Percentiles rank a stretch among this genome's conserved stretches.
Conservation (phyloP, 352 stramenopile species). For the Albugo candida region DNA sequence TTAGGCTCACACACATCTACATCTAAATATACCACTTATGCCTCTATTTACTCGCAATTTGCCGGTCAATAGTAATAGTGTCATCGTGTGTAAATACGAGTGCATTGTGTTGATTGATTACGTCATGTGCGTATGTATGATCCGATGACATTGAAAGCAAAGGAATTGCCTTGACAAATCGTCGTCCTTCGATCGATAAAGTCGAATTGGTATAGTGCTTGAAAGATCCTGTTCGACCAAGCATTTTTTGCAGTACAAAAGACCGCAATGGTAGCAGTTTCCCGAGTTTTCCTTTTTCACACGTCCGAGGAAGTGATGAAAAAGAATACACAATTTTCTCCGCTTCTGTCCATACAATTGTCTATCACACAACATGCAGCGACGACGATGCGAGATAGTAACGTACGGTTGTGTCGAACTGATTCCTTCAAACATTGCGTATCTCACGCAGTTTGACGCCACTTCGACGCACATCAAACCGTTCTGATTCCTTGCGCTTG, state of each 20-base stretch:
- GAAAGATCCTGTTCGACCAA: slow-evolving; percentile 5
- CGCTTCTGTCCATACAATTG: slow-evolving; percentile 22
- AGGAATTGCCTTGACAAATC: too few relatives aligned
- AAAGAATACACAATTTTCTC: slow-evolving; percentile 29
- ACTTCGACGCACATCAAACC: slow-evolving; percentile 68
- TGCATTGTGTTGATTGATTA: too few relatives aligned
- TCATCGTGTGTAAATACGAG: too few relatives aligned
- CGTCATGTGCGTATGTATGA: too few relatives aligned
- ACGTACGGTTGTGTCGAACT: slow-evolving; percentile 22
- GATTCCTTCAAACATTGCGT: slow-evolving; percentile 51
- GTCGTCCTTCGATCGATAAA: too few relatives aligned
- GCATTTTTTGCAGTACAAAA: slow-evolving; percentile 52
- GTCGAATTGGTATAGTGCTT: too few relatives aligned
- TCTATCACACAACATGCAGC: slow-evolving; percentile 51
- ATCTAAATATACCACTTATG: too few relatives aligned
- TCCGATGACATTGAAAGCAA: too few relatives aligned
- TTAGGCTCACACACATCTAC: too few relatives aligned
- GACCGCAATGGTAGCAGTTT: slow-evolving; percentile 72
- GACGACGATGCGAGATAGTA: slow-evolving; percentile 24
- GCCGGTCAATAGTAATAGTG: too few relatives aligned
- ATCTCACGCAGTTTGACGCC: slow-evolving; percentile 31
- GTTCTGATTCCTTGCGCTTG: slow-evolving; percentile 35
- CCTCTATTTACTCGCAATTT: too few relatives aligned
- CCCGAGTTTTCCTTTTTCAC: slow-evolving; percentile 23
- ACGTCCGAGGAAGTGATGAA: slow-evolving; percentile 30